Percentiles rank a stretch among this genome's conserved stretches.
phyloP scores from a whole-genome alignment of 495 filamentous ascomycete species.

The Neurospora pannonica region DNA sequence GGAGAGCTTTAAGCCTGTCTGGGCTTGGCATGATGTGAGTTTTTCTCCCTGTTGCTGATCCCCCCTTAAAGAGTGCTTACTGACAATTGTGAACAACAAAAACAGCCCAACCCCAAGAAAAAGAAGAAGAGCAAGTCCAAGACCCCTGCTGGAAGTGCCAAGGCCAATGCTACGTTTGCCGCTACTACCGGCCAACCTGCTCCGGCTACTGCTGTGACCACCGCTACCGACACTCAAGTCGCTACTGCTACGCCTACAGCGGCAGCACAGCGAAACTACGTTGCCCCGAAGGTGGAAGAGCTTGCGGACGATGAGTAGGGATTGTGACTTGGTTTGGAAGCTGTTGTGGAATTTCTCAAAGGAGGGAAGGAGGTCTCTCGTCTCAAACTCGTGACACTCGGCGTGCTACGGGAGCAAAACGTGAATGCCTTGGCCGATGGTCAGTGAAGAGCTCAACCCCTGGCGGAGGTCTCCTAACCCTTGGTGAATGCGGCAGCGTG shows the following conservation, averaged over 20 bases:
- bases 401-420: not conserved
- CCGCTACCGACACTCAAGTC: constrained; percentile 43
- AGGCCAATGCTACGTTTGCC: constrained; percentile 32
- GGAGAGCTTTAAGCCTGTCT: constrained; percentile 91
- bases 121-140: constrained; percentile 60
- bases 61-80: constrained; percentile 1
- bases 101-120: constrained; percentile 24
- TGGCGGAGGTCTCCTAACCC: not conserved
- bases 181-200: constrained; percentile 42
- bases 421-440: not conserved
- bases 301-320: constrained; percentile 47
- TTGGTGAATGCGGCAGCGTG: not conserved
- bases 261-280: constrained; percentile 29
- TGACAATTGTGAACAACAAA: not conserved
- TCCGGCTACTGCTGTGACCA: constrained; percentile 50
- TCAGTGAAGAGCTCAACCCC: not conserved
- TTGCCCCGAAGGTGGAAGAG: constrained; percentile 58
- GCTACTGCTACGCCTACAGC: constrained; percentile 30
- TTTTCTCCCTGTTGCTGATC: constrained; percentile 4
- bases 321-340: not conserved
- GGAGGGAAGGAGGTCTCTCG: not conserved
- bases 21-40: constrained; percentile 97
- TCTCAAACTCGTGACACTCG: not conserved
- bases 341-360: not conserved
- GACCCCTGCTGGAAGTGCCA: constrained; percentile 27